These are phyloP conservation scores for Kluyveromyces dobzhanskii DNA, from an alignment of 805 yeast species.

Conservation along the genomic window DNA sequence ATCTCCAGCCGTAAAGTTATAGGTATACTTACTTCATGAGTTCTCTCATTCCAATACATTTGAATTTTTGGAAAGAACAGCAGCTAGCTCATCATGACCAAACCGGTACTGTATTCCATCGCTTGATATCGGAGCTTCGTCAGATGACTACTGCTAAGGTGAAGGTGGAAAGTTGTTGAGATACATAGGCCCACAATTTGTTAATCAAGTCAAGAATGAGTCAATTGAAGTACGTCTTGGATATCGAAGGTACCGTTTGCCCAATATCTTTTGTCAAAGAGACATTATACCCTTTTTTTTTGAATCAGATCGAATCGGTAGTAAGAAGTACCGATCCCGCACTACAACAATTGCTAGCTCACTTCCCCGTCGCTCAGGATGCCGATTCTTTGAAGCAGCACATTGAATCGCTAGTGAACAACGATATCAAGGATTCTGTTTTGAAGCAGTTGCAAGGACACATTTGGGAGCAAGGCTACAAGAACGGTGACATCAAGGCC, in stretches of 20 bases:
- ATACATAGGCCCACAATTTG: too few species aligned
- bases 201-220: background rate
- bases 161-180: too few species aligned
- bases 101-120: too few species aligned
- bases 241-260: constrained; percentile 90
- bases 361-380: constrained; percentile 22
- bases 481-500: constrained; percentile 63
- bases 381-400: constrained; percentile 34
- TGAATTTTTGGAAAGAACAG: too few species aligned
- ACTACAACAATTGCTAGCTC: constrained; percentile 18
- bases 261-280: constrained; percentile 86
- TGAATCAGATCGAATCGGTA: constrained; percentile 38
- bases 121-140: too few species aligned
- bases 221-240: constrained; percentile 36
- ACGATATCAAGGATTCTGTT: constrained; percentile 69
- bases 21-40: too few species aligned
- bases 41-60: too few species aligned
- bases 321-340: constrained; percentile 20
- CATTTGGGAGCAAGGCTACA: constrained; percentile 77
- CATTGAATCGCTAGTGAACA: constrained; percentile 47
- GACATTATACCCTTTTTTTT: constrained; percentile 66
- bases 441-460: constrained; percentile 76
- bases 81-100: too few species aligned
- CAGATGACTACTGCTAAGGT: too few species aligned
- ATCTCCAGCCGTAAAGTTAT: too few species aligned